Base-by-base conservation (phyloP, 148 eudicot species). In the Rhododendron griersonianum region DNA sequence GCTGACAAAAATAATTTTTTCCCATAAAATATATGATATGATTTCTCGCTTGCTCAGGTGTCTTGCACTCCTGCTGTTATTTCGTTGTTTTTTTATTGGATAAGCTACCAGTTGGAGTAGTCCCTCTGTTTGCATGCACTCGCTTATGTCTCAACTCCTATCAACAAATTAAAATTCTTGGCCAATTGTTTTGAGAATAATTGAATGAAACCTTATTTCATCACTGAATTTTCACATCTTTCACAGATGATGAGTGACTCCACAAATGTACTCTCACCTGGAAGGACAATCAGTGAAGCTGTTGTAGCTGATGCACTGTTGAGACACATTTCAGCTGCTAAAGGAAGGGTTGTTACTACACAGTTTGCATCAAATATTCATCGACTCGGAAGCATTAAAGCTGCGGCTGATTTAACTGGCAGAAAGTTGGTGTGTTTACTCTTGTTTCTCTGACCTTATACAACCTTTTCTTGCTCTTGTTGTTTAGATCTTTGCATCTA, bases 181-280 rank as follows among this genome's bases (percentile, higher is more conserved):
- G 39, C 48, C 53, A 83, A n/a, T 16, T 67, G 37, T 65, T 71
- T 83, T 33, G 55, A 37, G 47, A 65, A 61, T 16, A 61, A 71
- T 1, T 33, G 21, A 30, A 35, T 21, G 18, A 35, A 61, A 55
- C 19, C 61, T 55, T 55, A 55, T 55, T 61, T 6, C 67, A 7
- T 61, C 28, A 73, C 83, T 71, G 23, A 47, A 69, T 69, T 69
- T 25, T 25, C 67, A 37, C 19, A 76, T 79, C 25, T 18, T 85
- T 89, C 90, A 87, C 85, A 96, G 99, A 95, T 96, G 99, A 95
- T 96, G 99, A 96, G 99, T 69, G 99, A 96, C 89, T 96, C 99
- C 51, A 96, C 99, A 73, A 96, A 96, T 90, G 87, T 96, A 61
- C 92, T 96, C 44, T 95, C 99, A 57, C 99, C 99, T 84, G 99